Evolutionary conservation across 306 rosid genomes (phyloP).

Genomic region (Vachellia pachyceras): DNA sequence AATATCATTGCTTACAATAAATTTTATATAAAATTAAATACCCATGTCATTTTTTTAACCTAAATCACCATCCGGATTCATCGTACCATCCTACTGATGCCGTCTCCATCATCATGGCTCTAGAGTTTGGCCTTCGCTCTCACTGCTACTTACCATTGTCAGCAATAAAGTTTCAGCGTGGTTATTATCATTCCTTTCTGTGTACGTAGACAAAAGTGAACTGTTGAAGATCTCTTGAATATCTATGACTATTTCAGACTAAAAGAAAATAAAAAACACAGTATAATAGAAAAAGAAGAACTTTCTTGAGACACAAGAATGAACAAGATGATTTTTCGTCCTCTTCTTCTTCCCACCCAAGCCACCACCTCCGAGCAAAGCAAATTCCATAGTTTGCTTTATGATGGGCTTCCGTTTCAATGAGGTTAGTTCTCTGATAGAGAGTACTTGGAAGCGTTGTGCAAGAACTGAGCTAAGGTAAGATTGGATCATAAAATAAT

Average conservation of each 20-base stretch:
- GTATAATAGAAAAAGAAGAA: conserved; percentile 10
- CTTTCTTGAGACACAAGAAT: conserved; percentile 48
- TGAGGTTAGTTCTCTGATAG: background rate
- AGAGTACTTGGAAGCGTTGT: background rate
- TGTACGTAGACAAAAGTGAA: background rate
- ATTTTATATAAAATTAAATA: too few species aligned
- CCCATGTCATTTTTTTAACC: too few species aligned
- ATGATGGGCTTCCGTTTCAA: background rate
- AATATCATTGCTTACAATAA: too few species aligned
- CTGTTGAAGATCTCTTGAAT: background rate
- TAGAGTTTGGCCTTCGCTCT: too few species aligned
- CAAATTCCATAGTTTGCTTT: conserved; percentile 42
- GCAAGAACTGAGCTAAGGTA: too few species aligned
- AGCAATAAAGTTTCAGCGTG: too few species aligned
- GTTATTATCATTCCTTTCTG: too few species aligned
- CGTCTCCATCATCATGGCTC: too few species aligned
- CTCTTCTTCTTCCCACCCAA: conserved; percentile 18
- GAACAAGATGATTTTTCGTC: conserved; percentile 29
- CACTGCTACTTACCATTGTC: too few species aligned
- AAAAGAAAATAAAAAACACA: background rate
- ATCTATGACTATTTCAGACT: background rate
- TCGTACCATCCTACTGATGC: too few species aligned
- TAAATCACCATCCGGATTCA: too few species aligned
- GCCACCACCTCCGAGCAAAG: conserved; percentile 40
- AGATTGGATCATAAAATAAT: too few species aligned